phyloP scores from a whole-genome alignment of 2,329 filamentous ascomycete genomes.

The Diplodia mutila region DNA sequence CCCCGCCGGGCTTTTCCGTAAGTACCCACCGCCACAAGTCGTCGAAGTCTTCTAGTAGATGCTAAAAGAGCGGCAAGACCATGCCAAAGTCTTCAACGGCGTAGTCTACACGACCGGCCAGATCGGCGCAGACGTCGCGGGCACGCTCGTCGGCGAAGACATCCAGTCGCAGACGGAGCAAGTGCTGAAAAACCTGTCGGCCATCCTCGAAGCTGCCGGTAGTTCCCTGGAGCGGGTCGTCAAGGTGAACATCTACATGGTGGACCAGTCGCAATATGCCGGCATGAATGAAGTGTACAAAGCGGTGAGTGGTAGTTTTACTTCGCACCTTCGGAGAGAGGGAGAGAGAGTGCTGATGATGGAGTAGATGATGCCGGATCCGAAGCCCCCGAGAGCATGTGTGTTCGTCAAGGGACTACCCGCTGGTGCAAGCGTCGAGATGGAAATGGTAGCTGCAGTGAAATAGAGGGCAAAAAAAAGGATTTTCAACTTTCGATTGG shows the following conservation, averaged over 20 bases:
- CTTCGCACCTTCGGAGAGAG: background rate
- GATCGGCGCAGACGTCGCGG: conserved; percentile 7
- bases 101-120: conserved; percentile 14
- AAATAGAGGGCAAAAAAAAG: background rate
- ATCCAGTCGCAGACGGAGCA: conserved; percentile 20
- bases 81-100: conserved; percentile 7
- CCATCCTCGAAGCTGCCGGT: conserved; percentile 36
- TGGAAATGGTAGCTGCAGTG: conserved; percentile 24
- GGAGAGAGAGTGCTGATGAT: background rate
- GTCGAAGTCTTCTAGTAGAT: background rate
- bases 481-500: background rate
- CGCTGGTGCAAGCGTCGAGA: conserved; percentile 23
- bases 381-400: conserved; percentile 25
- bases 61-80: background rate
- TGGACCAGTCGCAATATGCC: conserved; percentile 37
- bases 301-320: background rate
- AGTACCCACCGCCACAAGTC: background rate
- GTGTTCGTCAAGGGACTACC: conserved; percentile 25
- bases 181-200: conserved; percentile 37
- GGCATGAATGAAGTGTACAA: conserved; percentile 42
- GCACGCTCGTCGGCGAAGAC: conserved; percentile 16
- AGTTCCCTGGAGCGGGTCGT: conserved; percentile 37
- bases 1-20: conserved; percentile 17
- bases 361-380: conserved; percentile 24
- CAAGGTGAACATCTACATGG: conserved; percentile 38